Conservation (phyloP, 768 basidiomycete species). For the Peribolospora baueri region DNA sequence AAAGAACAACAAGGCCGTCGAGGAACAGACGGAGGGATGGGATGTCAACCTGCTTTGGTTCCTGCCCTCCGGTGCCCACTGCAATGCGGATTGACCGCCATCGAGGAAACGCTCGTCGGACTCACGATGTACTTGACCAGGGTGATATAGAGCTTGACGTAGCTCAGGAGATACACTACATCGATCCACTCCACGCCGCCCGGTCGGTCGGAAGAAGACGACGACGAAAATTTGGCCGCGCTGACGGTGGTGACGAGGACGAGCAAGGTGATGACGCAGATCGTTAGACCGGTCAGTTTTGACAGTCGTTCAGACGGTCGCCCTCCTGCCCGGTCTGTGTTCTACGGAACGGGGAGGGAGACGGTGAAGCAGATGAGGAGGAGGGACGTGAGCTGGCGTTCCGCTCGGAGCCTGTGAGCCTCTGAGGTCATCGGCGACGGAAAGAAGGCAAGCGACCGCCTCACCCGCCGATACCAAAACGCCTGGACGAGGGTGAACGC, state of each 20-base stretch:
- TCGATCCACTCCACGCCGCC: constrained; percentile 15
- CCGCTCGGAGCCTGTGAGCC: not conserved
- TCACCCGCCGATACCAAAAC: constrained; percentile 15
- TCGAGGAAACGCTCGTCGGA: no score
- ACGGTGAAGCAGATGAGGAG: constrained; percentile 11
- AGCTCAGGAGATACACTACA: constrained; percentile 16
- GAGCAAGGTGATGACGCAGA: constrained; percentile 8
- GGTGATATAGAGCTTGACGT: constrained; percentile 20
- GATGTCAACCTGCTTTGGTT: not conserved
- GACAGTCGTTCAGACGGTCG: no score
- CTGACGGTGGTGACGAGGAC: constrained; percentile 10
- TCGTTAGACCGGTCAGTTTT: no score
- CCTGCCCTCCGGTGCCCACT: constrained; percentile 22
- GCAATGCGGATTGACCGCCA: no score
- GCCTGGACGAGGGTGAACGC: constrained; percentile 16
- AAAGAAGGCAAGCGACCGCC: not conserved
- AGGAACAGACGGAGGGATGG: not conserved
- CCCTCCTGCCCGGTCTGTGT: no score
- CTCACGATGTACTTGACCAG: constrained; percentile 22
- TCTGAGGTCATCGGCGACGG: not conserved
- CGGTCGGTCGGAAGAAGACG: no score
- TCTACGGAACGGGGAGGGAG: constrained; percentile 12
- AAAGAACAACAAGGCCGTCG: not conserved
- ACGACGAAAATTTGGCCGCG: no score
- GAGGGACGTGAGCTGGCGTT: constrained; percentile 9